Evolutionary conservation across 371 early-diverging fungal genomes (phyloP).

Genomic region (Apophysomyces elegans): DNA sequence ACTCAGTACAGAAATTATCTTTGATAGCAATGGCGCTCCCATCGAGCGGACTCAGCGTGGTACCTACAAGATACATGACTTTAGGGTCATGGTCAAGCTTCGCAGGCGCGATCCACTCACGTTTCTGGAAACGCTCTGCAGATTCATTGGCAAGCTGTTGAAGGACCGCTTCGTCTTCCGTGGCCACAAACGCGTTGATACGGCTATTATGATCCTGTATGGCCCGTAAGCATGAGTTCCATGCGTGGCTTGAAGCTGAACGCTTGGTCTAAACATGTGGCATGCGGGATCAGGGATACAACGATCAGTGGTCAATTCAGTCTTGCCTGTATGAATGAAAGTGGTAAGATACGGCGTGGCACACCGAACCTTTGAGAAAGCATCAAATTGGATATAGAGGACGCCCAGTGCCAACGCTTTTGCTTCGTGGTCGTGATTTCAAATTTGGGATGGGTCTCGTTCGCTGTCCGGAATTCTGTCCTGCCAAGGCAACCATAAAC

Average conservation of each 20-base stretch:
- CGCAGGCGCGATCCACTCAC: background rate
- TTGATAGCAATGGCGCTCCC: constrained; percentile 73
- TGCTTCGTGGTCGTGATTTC: too few species aligned
- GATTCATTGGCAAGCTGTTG: constrained; percentile 11
- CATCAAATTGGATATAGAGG: background rate
- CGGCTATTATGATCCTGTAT: constrained; percentile 32
- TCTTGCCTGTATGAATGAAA: constrained; percentile 11
- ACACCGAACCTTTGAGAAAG: background rate
- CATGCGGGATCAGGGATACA: constrained; percentile 7
- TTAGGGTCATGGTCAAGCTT: too few species aligned
- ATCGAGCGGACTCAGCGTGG: constrained; percentile 46
- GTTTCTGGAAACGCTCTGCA: constrained; percentile 2
- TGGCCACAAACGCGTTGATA: constrained; percentile 44
- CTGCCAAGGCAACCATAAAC: too few species aligned
- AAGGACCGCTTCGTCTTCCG: constrained; percentile 19
- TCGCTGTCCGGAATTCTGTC: too few species aligned
- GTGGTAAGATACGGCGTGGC: constrained; percentile 8
- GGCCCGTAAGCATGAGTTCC: constrained; percentile 21
- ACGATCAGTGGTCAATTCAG: background rate
- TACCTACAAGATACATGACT: background rate
- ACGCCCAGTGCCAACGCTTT: too few species aligned
- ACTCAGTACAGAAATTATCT: constrained; percentile 71
- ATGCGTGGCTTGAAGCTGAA: constrained; percentile 4
- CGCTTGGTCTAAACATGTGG: constrained; percentile 1
- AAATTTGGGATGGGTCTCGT: too few species aligned